Conservation (phyloP, 129 eudicot genomes). For the Arctium minus region DNA sequence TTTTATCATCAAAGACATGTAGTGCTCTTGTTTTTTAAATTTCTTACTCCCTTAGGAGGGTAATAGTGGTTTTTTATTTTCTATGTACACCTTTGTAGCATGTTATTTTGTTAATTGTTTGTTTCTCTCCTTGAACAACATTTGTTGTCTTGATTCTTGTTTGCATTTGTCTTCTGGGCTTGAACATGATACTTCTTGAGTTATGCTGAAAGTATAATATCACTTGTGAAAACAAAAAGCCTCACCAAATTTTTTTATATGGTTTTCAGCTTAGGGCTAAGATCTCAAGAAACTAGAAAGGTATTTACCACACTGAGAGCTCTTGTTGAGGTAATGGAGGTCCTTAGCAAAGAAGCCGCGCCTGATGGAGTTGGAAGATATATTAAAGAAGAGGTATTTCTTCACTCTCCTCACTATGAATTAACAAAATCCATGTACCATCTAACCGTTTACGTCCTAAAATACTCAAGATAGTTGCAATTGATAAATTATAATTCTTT, state of each 20-base stretch:
- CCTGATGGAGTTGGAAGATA: constrained; percentile 68
- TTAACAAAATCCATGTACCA: neutral
- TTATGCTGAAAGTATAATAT: constrained; percentile 6
- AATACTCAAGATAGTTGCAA: neutral
- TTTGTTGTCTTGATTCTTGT: neutral
- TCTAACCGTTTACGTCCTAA: neutral
- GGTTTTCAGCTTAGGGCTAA: constrained; percentile 54
- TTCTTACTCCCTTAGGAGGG: neutral
- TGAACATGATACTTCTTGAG: constrained; percentile 11
- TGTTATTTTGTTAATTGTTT: neutral
- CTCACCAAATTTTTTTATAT: neutral
- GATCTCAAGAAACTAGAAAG: constrained; percentile 61
- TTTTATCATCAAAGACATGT: no score
- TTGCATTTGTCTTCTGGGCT: neutral
- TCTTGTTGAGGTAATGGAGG: constrained; percentile 90
- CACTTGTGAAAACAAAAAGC: constrained; percentile 2
- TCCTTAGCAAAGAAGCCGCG: constrained; percentile 65
- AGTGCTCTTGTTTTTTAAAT: no score
- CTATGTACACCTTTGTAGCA: neutral
- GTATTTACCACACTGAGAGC: constrained; percentile 91
- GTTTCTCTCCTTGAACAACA: neutral
- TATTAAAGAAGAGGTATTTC: constrained; percentile 70
- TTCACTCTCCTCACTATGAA: neutral
- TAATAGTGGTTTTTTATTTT: neutral
- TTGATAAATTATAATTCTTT: neutral